phyloP scores from a whole-genome alignment of 1,284 basidiomycete genomes.

The Leccinum variabile region DNA sequence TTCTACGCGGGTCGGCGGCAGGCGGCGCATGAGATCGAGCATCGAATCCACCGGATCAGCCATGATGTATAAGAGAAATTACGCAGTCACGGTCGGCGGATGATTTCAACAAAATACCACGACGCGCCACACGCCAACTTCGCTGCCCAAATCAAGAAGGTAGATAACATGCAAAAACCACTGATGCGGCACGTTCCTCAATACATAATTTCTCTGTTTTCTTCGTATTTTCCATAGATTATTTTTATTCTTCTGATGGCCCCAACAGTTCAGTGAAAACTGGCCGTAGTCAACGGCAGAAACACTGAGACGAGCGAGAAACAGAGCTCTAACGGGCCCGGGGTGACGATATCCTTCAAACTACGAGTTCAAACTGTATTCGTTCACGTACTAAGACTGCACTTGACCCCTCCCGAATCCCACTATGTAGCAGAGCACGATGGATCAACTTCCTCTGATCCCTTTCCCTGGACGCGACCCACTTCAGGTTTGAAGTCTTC shows the following conservation, averaged over 20 bases:
- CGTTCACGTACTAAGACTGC: not conserved
- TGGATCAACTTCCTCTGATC: not conserved
- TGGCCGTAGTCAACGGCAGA: not conserved
- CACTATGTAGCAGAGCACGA: not conserved
- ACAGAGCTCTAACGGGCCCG: not conserved
- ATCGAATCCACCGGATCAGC: constrained; percentile 81
- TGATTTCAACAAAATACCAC: constrained; percentile 1
- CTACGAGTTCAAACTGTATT: not conserved
- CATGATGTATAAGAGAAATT: constrained; percentile 42
- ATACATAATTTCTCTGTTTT: not conserved
- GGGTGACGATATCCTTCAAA: not conserved
- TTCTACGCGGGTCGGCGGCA: constrained; percentile 91
- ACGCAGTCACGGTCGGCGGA: not conserved
- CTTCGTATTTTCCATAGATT: not conserved
- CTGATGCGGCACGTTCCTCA: no score
- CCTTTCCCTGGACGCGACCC: constrained; percentile 31
- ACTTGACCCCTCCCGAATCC: not conserved
- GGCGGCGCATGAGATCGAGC: constrained; percentile 93
- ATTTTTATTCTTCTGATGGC: not conserved
- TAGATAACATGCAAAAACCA: not conserved
- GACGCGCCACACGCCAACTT: not conserved
- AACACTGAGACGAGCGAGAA: not conserved
- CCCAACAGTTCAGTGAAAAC: not conserved
- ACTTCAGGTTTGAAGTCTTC: constrained; percentile 29
- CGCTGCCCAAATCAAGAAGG: constrained; percentile 16